Evolutionary conservation across 768 basidiomycete genomes (phyloP), one percentile per base, ranked within the genome.

Genomic region (Lactarius sanguifluus): DNA sequence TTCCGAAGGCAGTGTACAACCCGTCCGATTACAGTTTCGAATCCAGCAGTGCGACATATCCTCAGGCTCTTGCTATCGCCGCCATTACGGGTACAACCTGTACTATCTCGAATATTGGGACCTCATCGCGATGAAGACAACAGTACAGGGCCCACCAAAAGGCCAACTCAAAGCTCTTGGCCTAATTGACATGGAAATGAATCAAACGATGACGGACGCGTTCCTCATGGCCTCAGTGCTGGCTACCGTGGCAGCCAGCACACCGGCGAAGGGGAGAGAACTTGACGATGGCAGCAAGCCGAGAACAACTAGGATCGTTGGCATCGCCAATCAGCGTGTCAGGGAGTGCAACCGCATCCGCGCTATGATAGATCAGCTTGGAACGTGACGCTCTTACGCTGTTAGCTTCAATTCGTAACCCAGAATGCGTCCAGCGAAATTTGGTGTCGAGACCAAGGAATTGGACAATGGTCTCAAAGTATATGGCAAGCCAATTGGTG

Each of bases 281-380:
- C 75, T 83, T 5, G 60, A 69, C 45, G 79, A 74, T 64, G 77
- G 69, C 20, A 73, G 65, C 45, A 72, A 65, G 66, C 60, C 68
- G 18, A 82, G 78, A 34, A 81, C 81, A n/a, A 90, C 94, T 10
- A 83, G 93, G 66, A 98, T 99, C 70, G 75, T 90, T 58, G 96
- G 97, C 2, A 98, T 99, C 70, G 96, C 96, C 43, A 99, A 98
- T 73, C 96, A 99, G 80, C 81, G 96, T 23, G 97, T 99, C 64
- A 98, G 98, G 79, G 97, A 99, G 74, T 98, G 97, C 74, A 96
- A 99, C 74, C 84, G 96, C 25, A 99, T 99, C 75, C 84, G 85
- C 70, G 97, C 96, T 0, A 99, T 98, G 97, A 89, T 95, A 61
- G 94, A 96, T 75, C 84, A 98, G 75, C 84, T 99, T 43, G 91